Conservation (phyloP, 2,329 filamentous ascomycete genomes). For the Venturia aucupariae region DNA sequence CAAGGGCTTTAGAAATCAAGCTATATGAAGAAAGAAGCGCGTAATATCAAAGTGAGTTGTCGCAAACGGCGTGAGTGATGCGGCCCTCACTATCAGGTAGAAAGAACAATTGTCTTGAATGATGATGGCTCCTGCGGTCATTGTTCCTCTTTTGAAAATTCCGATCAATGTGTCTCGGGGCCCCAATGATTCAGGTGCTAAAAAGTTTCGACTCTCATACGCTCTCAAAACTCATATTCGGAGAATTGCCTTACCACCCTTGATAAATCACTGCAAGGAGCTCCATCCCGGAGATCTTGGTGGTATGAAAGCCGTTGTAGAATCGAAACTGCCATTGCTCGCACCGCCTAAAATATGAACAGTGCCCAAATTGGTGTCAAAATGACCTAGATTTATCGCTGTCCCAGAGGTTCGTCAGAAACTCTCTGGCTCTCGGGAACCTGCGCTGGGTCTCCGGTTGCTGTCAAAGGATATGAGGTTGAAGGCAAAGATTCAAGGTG, state of each 20-base stretch:
- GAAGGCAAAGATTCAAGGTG: constrained; percentile 73
- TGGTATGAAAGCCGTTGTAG: neutral
- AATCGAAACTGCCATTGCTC: neutral
- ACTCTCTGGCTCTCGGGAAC: constrained; percentile 50
- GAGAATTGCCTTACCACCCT: too few relatives aligned
- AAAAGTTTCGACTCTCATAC: too few relatives aligned
- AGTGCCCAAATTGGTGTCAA: neutral
- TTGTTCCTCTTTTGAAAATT: too few relatives aligned
- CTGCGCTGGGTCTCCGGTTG: constrained; percentile 50
- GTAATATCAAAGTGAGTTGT: neutral
- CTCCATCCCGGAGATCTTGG: too few relatives aligned
- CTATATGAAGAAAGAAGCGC: neutral
- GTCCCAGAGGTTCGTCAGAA: constrained; percentile 49
- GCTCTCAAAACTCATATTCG: too few relatives aligned
- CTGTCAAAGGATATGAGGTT: constrained; percentile 70
- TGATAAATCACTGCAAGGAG: too few relatives aligned
- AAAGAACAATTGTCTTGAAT: neutral
- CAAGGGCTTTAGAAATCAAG: neutral
- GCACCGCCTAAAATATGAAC: neutral
- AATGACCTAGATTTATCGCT: constrained; percentile 39
- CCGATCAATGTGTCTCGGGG: too few relatives aligned
- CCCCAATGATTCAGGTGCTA: too few relatives aligned
- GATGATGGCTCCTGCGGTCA: neutral
- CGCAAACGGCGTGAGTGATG: neutral
- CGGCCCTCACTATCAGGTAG: neutral